These are phyloP conservation scores for Hypomyces rosellus DNA, from an alignment of 2,329 filamentous ascomycete genomes.

Conservation along the genomic window DNA sequence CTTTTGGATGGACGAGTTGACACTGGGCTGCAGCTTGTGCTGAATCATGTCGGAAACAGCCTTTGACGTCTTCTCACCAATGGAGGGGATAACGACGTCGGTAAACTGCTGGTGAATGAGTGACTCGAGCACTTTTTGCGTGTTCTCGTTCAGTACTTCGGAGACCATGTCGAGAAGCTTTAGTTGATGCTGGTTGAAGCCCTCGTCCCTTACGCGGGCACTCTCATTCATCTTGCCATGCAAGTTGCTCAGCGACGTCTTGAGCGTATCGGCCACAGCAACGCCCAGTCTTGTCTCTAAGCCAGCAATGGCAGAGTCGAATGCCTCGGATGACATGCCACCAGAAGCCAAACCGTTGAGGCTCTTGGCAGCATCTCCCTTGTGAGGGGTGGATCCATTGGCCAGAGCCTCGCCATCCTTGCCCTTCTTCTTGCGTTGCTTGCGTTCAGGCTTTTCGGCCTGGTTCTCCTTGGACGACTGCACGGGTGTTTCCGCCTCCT, in stretches of 20 bases:
- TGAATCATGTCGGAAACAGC: slow-evolving; percentile 67
- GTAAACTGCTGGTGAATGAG: slow-evolving; percentile 74
- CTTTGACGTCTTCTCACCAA: slow-evolving; percentile 61
- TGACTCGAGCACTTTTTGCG: slow-evolving; percentile 64
- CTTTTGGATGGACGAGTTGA: slow-evolving; percentile 61
- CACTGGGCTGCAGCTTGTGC: slow-evolving; percentile 57
- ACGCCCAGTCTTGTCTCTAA: slow-evolving; percentile 47
- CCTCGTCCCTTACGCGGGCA: slow-evolving; percentile 42
- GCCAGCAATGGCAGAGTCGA: slow-evolving; percentile 48
- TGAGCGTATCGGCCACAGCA: slow-evolving; percentile 45
- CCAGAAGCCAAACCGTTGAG: slow-evolving; percentile 16
- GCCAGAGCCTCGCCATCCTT: slow-evolving; percentile 41
- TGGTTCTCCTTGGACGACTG: slow-evolving; percentile 33
- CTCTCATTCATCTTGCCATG: slow-evolving; percentile 62
- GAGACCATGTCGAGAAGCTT: slow-evolving; percentile 53
- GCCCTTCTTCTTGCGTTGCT: slow-evolving; percentile 63
- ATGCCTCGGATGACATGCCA: slow-evolving; percentile 37
- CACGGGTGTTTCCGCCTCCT: slow-evolving; percentile 41
- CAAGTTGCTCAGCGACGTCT: slow-evolving; percentile 54
- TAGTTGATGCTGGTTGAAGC: slow-evolving; percentile 47
- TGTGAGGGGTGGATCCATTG: slow-evolving; percentile 34
- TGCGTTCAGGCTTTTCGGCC: slow-evolving; percentile 57
- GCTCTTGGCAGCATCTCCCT: slow-evolving; percentile 27
- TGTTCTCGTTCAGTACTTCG: slow-evolving; percentile 55
- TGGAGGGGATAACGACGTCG: slow-evolving; percentile 65